These are phyloP conservation scores for Venturiaceae sp. DNA, from an alignment of 2,329 filamentous ascomycete genomes.

Conservation along the genomic window DNA sequence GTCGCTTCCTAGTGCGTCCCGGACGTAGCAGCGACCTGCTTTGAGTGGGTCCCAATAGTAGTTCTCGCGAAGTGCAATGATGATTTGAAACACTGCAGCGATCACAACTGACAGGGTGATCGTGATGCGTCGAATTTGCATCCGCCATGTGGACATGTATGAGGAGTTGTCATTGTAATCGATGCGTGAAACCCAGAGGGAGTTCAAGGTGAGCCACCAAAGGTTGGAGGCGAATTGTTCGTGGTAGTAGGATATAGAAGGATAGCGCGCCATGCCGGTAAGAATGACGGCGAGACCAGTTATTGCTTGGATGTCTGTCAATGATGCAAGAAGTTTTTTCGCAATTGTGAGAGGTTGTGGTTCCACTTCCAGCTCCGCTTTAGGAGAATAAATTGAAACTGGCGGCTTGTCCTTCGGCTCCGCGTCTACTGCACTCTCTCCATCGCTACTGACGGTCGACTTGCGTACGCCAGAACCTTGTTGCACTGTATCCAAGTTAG, in stretches of 20 bases:
- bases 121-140: neutral
- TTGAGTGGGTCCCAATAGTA: constrained; percentile 3
- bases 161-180: constrained; percentile 1
- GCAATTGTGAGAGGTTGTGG: neutral
- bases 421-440: neutral
- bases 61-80: neutral
- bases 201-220: constrained; percentile 7
- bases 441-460: neutral
- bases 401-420: neutral
- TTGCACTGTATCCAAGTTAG: neutral
- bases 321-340: neutral
- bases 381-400: neutral
- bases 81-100: neutral
- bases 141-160: neutral
- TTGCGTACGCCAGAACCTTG: neutral
- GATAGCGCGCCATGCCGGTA: neutral
- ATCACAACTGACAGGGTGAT: neutral
- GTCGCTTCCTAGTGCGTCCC: neutral
- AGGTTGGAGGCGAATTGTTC: constrained; percentile 2
- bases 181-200: constrained; percentile 5
- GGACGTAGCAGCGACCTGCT: constrained; percentile 1
- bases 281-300: neutral
- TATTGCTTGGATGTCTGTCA: constrained; percentile 5
- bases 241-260: constrained; percentile 2
- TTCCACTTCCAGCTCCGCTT: neutral